phyloP scores from a whole-genome alignment of 1,284 basidiomycete genomes.

The Mycosarcoma maydis region DNA sequence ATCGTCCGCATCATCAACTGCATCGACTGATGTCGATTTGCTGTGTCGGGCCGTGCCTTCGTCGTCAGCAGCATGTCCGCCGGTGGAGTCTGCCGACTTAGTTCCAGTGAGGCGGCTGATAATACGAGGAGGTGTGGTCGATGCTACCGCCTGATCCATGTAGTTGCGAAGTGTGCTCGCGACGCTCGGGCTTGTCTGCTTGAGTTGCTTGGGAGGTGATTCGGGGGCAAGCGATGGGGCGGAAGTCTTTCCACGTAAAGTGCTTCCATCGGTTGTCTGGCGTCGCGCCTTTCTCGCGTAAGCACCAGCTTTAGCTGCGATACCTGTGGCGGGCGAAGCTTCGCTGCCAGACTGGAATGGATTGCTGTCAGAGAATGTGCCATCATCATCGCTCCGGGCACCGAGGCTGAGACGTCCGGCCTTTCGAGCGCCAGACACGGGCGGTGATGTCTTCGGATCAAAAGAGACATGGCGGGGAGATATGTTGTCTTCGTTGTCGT shows the following conservation, averaged over 20 bases:
- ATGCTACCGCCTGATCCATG: constrained; percentile 48
- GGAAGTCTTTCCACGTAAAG: constrained; percentile 34
- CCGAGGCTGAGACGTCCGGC: constrained; percentile 37
- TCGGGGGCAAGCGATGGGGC: constrained; percentile 1
- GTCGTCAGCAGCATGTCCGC: constrained; percentile 27
- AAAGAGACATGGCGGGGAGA: constrained; percentile 23
- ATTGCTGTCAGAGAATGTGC: constrained; percentile 70
- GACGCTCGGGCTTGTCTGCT: constrained; percentile 7
- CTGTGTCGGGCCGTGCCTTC: constrained; percentile 3
- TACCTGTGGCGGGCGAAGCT: constrained; percentile 58
- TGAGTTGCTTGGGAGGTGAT: constrained; percentile 12
- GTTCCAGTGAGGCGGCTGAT: constrained; percentile 24
- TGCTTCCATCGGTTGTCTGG: constrained; percentile 33
- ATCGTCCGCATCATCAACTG: constrained; percentile 18
- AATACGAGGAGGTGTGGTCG: constrained; percentile 44
- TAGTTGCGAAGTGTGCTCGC: constrained; percentile 34
- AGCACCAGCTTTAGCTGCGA: constrained; percentile 38
- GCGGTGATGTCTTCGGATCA: constrained; percentile 14
- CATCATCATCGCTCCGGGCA: constrained; percentile 51
- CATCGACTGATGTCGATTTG: constrained; percentile 2
- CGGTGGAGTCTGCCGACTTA: constrained; percentile 17
- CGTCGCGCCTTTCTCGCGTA: constrained; percentile 28
- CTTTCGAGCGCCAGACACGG: constrained; percentile 7
- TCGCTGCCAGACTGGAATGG: constrained; percentile 71
- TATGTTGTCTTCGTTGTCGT: constrained; percentile 67